These are phyloP conservation scores for Asclepias syriaca DNA, from an alignment of 257 asterid genomes.

Conservation along the genomic window DNA sequence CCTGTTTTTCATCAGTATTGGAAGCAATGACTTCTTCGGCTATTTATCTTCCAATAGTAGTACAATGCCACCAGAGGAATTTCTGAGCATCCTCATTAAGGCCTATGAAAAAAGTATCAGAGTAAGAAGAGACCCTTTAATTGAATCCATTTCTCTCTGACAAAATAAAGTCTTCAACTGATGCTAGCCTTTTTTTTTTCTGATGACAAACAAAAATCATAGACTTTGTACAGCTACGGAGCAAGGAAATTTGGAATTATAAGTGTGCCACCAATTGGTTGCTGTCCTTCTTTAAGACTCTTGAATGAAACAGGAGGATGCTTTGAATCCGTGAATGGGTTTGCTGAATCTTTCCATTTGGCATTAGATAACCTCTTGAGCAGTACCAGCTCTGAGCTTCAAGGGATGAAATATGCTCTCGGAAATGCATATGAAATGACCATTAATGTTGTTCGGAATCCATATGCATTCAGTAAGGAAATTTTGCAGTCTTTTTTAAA, in stretches of 20 bases:
- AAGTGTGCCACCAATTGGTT: conserved; percentile 61
- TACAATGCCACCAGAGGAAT: conserved; percentile 26
- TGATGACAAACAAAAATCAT: background rate
- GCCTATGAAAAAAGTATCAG: conserved; percentile 42
- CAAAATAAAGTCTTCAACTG: background rate
- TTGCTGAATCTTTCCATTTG: conserved; percentile 46
- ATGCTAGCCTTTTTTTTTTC: background rate
- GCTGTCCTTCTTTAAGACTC: conserved; percentile 64
- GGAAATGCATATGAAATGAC: conserved; percentile 64
- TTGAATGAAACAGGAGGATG: conserved; percentile 41
- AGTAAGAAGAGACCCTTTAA: conserved; percentile 18
- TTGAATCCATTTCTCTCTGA: background rate
- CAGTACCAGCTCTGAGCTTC: conserved; percentile 47
- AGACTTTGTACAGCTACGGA: conserved; percentile 61
- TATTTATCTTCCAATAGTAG: conserved; percentile 36
- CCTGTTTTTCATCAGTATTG: conserved; percentile 53
- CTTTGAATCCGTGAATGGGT: conserved; percentile 42
- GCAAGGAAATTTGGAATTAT: conserved; percentile 67
- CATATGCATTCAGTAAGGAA: conserved; percentile 41
- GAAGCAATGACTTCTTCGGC: conserved; percentile 67
- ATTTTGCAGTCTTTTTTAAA: background rate
- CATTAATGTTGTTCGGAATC: conserved; percentile 46
- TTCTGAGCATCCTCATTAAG: conserved; percentile 32
- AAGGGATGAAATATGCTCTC: conserved; percentile 47
- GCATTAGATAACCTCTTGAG: conserved; percentile 29